These are phyloP conservation scores for Zoysia japonica DNA, from an alignment of 176 grass and related monocot species.

Conservation along the genomic window DNA sequence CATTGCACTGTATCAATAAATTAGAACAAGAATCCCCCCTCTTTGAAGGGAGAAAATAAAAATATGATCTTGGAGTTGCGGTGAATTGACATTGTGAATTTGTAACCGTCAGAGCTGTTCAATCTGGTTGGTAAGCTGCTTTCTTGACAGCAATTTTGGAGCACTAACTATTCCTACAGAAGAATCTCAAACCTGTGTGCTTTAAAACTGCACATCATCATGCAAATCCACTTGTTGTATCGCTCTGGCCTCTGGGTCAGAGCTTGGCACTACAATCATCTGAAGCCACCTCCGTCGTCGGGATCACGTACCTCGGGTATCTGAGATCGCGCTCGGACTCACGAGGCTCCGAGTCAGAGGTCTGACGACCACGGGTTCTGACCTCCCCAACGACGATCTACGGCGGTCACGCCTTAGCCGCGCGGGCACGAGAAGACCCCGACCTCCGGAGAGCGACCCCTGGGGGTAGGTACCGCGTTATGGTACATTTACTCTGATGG, in stretches of 20 bases:
- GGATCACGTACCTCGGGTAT: no score
- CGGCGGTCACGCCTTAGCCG: no score
- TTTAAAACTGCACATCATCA: background rate
- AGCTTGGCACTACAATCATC: background rate
- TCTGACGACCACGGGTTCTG: no score
- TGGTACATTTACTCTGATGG: no score
- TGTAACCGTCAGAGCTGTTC: background rate
- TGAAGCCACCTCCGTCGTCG: no score
- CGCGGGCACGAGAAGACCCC: no score
- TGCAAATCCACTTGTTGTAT: constrained; percentile 14
- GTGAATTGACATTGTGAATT: constrained; percentile 7
- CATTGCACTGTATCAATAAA: constrained; percentile 5
- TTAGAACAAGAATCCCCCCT: background rate
- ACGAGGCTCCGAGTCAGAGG: no score
- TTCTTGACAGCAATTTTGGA: constrained; percentile 35
- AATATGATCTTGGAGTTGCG: constrained; percentile 7
- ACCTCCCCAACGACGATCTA: no score
- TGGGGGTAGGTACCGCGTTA: no score
- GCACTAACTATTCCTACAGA: background rate
- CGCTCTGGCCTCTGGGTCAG: background rate
- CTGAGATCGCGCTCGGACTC: no score
- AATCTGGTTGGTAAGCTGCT: constrained; percentile 35
- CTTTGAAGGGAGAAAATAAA: background rate
- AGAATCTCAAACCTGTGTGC: constrained; percentile 9
- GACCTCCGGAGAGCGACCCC: no score